Evolutionary conservation across 257 asterid species (phyloP).

Genomic region (Petunia secreta): DNA sequence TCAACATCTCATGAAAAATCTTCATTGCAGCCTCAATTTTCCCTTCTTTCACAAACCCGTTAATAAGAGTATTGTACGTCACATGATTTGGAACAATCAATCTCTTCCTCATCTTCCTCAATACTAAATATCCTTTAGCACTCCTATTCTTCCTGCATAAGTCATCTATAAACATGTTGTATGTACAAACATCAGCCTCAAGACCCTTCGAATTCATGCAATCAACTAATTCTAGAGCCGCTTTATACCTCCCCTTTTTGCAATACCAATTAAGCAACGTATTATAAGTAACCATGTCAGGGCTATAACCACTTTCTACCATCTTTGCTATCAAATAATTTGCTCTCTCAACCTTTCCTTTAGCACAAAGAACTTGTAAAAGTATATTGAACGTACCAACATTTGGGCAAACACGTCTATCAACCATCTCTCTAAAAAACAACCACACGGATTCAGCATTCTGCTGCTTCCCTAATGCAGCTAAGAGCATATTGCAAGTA

Average conservation of each 20-base stretch:
- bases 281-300: constrained; percentile 78
- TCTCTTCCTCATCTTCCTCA: constrained; percentile 71
- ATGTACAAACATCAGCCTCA: constrained; percentile 75
- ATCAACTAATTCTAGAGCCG: constrained; percentile 70
- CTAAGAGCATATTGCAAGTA: constrained; percentile 80
- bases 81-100: constrained; percentile 69
- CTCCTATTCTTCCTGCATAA: constrained; percentile 68
- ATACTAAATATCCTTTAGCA: constrained; percentile 72
- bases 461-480: constrained; percentile 49
- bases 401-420: constrained; percentile 60
- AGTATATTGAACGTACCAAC: constrained; percentile 73
- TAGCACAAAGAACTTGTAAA: constrained; percentile 66
- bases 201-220: constrained; percentile 76
- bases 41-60: constrained; percentile 83
- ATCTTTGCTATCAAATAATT: constrained; percentile 63
- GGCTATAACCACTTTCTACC: constrained; percentile 94
- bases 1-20: constrained; percentile 69
- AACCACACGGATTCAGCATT: constrained; percentile 61
- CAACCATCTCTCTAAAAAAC: constrained; percentile 75
- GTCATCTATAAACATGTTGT: constrained; percentile 74
- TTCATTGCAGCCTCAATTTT: constrained; percentile 63
- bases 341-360: constrained; percentile 76
- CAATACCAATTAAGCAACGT: constrained; percentile 81
- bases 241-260: constrained; percentile 75
- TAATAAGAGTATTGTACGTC: constrained; percentile 81